A percentile compares a stretch with the other conserved stretches of the same genome.
phyloP scores from a whole-genome alignment of 2,329 filamentous ascomycete species.

The Botrytis squamosa region DNA sequence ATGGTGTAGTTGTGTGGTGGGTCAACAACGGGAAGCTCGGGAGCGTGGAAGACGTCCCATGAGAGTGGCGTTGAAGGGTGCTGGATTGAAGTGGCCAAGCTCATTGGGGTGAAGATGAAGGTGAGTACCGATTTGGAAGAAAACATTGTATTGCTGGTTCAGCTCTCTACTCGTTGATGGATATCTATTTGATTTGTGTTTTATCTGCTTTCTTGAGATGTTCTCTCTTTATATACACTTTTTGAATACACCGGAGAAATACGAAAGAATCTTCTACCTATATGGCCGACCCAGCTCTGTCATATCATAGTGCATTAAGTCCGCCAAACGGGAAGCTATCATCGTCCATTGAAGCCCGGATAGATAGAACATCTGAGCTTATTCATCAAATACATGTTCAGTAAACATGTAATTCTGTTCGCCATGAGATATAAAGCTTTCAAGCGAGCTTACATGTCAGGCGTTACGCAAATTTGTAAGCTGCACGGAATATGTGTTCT shows the following conservation, averaged over 20 bases:
- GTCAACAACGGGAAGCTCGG: neutral
- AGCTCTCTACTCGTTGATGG: neutral
- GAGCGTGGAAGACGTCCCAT: constrained; percentile 5
- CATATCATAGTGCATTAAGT: neutral
- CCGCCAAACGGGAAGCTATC: too few relatives aligned
- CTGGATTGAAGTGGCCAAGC: neutral
- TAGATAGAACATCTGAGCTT: neutral
- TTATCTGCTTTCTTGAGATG: too few relatives aligned
- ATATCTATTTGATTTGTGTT: neutral
- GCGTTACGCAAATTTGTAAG: neutral
- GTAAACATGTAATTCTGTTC: neutral
- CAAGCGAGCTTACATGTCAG: neutral
- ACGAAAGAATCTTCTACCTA: too few relatives aligned
- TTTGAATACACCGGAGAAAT: neutral
- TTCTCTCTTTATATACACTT: neutral
- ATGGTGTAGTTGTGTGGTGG: neutral
- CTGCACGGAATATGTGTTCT: too few relatives aligned
- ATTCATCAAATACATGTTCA: neutral
- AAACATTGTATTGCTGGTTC: neutral
- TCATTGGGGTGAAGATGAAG: neutral
- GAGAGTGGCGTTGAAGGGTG: neutral
- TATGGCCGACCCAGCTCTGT: neutral
- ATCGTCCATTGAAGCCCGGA: neutral
- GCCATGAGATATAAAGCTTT: neutral
- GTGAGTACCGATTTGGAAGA: neutral